A percentile compares a stretch with the other conserved stretches of the same genome.
These are phyloP conservation scores for Colletotrichum gigasporum DNA, from an alignment of 2,329 filamentous ascomycete genomes.

Conservation along the genomic window DNA sequence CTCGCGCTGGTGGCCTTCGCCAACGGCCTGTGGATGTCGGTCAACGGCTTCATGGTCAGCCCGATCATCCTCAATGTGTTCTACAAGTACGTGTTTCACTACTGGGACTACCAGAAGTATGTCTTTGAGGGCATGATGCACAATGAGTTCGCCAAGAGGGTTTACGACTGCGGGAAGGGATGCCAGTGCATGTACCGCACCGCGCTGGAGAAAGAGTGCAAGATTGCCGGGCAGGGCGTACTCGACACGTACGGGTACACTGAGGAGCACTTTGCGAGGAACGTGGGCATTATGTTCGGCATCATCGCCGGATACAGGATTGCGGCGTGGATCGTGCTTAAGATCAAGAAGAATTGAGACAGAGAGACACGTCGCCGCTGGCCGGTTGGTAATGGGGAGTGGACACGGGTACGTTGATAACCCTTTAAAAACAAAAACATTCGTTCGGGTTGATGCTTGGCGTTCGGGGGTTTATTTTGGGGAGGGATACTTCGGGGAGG, in stretches of 20 bases:
- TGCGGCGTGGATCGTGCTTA: constrained; percentile 71
- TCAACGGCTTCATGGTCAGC: constrained; percentile 83
- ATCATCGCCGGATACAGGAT: constrained; percentile 80
- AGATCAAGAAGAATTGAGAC: constrained; percentile 33
- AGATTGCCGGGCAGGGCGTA: constrained; percentile 77
- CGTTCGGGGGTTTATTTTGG: too few relatives aligned
- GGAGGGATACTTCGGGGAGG: too few relatives aligned
- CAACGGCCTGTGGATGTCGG: constrained; percentile 91
- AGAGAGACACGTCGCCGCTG: background rate
- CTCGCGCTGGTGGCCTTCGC: constrained; percentile 85
- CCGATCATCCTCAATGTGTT: constrained; percentile 80
- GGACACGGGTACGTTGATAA: too few relatives aligned
- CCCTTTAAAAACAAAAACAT: too few relatives aligned
- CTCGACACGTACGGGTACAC: constrained; percentile 76
- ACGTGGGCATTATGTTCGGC: constrained; percentile 80
- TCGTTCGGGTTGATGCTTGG: too few relatives aligned
- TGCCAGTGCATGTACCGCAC: constrained; percentile 79
- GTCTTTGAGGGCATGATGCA: constrained; percentile 96
- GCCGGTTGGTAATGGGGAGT: background rate
- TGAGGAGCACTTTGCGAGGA: constrained; percentile 69
- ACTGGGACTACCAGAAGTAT: constrained; percentile 87
- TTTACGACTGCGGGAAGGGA: constrained; percentile 66
- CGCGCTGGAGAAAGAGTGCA: constrained; percentile 69
- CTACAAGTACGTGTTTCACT: constrained; percentile 88
- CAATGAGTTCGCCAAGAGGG: constrained; percentile 78